Base-by-base conservation (phyloP, 768 basidiomycete genomes). In the Chiua virens region DNA sequence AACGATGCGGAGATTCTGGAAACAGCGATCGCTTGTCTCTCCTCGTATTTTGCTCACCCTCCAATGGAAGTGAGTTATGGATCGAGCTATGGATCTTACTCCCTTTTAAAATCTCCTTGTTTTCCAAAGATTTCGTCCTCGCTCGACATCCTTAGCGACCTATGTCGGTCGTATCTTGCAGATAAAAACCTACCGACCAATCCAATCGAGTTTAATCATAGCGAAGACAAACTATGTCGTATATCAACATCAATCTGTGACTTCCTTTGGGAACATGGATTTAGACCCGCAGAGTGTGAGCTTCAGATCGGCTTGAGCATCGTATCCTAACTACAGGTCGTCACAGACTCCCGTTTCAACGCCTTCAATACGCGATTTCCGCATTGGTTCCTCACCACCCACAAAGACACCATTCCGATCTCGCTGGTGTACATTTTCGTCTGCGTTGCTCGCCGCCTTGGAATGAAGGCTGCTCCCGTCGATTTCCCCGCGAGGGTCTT, bases 361-460 rank as follows among this genome's bases (percentile, higher is more conserved):
- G 55, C 72, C 30, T 68, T 81, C n/a, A 60, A 71, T 44, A 79
- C 82, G 53, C 77, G 78, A 42, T 85, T 84, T 54, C 83, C 85
- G 17, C 83, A 85, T 55, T 61, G 69, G 47, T 82, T 85, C 58
- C 72, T 87, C 20, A 71, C 70, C 2, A 72, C 73, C 1, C 67
- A 77, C 57, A 80, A 73, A 49, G 64, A 65, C 21, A 78, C 81
- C 0, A 75, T 86, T 39, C 84, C 85, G 0, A 77, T 87, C 42
- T 82, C 81, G 11, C 69, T 86, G 38, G 78, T 78, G 35, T 82
- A 80, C 64, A 60, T 83, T 21, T 87, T 84, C 52, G 74, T 80
- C 13, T 74, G 77, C 17, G 66, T 87, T 39, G 75, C 76, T 17
- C 72, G 75, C 15, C 74, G 80, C 30, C 61, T 86, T 1, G 80